These are phyloP conservation scores for Chamaecrista fasciculata DNA, from an alignment of 306 rosid species.

Conservation along the genomic window DNA sequence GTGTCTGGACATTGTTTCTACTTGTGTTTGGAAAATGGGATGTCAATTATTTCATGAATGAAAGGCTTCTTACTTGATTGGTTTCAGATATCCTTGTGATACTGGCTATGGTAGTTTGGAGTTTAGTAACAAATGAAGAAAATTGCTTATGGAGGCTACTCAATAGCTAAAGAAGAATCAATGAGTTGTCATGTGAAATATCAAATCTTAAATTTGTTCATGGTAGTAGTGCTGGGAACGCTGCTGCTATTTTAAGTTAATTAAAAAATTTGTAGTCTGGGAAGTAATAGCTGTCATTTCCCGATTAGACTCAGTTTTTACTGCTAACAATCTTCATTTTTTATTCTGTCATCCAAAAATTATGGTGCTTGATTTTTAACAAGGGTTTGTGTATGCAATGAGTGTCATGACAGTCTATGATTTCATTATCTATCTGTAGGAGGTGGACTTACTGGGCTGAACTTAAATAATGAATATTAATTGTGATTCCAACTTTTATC, in stretches of 20 bases:
- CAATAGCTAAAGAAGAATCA: background rate
- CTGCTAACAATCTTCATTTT: background rate
- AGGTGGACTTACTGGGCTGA: background rate
- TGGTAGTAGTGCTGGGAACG: background rate
- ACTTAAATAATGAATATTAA: conserved; percentile 5
- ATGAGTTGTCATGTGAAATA: background rate
- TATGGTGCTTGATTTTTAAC: conserved; percentile 11
- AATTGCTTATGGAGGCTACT: conserved; percentile 15
- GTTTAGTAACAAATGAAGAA: conserved; percentile 14
- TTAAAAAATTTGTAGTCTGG: conserved; percentile 3
- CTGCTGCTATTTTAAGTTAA: conserved; percentile 15
- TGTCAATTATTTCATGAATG: background rate
- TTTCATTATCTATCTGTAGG: background rate
- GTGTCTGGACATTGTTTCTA: background rate
- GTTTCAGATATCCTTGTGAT: conserved; percentile 2
- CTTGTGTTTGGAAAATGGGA: background rate
- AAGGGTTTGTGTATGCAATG: conserved; percentile 17
- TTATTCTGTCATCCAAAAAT: background rate
- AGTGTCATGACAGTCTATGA: conserved; percentile 7
- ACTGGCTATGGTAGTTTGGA: conserved; percentile 6
- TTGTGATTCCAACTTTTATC: conserved; percentile 20
- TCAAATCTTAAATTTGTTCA: conserved; percentile 14
- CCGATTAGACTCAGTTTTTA: conserved; percentile 10
- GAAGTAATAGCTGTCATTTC: conserved; percentile 18
- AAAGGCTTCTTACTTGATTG: conserved; percentile 18